These are phyloP conservation scores for Metahyphopichia silvanorum DNA, from an alignment of 805 yeast genomes.

Conservation along the genomic window DNA sequence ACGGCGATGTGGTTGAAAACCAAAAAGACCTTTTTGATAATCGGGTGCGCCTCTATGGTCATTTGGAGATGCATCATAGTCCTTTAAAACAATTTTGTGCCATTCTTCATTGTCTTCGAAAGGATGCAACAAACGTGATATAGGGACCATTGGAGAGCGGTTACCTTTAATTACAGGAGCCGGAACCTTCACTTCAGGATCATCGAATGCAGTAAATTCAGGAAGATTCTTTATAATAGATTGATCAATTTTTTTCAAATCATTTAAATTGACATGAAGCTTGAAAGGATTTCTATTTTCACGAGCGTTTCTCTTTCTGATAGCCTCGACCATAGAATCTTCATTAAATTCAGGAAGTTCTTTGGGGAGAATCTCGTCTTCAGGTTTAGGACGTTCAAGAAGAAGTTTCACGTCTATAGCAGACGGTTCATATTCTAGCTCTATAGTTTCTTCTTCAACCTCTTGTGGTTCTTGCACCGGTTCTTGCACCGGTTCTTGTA, in stretches of 20 bases:
- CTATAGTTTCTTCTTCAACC: not conserved
- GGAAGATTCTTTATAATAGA: conserved; percentile 48
- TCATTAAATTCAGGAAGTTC: conserved; percentile 23
- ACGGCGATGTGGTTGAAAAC: conserved; percentile 47
- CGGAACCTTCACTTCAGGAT: conserved; percentile 15
- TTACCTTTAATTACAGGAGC: conserved; percentile 23
- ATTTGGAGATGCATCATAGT: conserved; percentile 13
- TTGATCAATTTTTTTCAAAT: conserved; percentile 44
- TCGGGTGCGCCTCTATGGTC: conserved; percentile 27
- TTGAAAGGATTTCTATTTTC: conserved; percentile 39
- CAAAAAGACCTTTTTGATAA: conserved; percentile 59
- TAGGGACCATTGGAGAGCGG: conserved; percentile 44
- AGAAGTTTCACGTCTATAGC: conserved; percentile 27
- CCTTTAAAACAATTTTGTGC: conserved; percentile 54
- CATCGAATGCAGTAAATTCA: conserved; percentile 46
- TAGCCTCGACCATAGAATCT: conserved; percentile 16
- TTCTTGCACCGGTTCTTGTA: not conserved
- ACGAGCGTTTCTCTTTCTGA: not conserved
- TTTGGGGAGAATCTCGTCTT: conserved; percentile 24
- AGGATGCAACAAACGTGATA: conserved; percentile 65
- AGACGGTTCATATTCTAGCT: conserved; percentile 4
- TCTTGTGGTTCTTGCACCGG: conserved; percentile 1
- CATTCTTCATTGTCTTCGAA: conserved; percentile 61
- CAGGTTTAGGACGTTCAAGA: conserved; percentile 23
- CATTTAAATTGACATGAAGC: conserved; percentile 38